These are phyloP conservation scores for Dothistroma pini DNA, from an alignment of 2,329 filamentous ascomycete species.

Conservation along the genomic window DNA sequence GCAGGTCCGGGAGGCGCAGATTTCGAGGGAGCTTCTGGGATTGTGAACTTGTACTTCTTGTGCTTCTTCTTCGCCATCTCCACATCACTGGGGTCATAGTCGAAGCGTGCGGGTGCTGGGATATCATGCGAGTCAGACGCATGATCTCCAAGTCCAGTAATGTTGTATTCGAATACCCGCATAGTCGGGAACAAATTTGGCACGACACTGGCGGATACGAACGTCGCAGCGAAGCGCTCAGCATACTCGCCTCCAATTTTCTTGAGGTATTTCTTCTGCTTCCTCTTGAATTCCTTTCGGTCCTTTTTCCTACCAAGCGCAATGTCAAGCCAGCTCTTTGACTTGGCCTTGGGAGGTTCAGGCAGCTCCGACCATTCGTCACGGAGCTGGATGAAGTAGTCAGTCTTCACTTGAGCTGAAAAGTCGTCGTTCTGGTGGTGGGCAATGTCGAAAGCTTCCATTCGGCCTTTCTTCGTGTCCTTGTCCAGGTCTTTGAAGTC, in stretches of 20 bases:
- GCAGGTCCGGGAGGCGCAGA: slow-evolving; percentile 76
- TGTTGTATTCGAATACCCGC: slow-evolving; percentile 84
- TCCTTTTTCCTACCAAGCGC: slow-evolving; percentile 37
- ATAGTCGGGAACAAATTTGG: slow-evolving; percentile 90
- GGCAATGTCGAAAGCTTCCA: slow-evolving; percentile 27
- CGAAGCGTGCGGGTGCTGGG: slow-evolving; percentile 19
- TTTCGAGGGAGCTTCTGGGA: slow-evolving; percentile 69
- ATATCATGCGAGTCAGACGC: neutral
- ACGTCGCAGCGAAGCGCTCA: slow-evolving; percentile 77
- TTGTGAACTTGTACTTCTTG: slow-evolving; percentile 46
- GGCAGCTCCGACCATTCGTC: slow-evolving; percentile 75
- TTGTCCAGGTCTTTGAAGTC: slow-evolving; percentile 75
- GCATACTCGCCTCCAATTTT: slow-evolving; percentile 76
- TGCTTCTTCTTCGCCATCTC: slow-evolving; percentile 50
- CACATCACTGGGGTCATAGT: slow-evolving; percentile 30
- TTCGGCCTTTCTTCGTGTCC: slow-evolving; percentile 43
- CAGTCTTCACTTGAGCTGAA: slow-evolving; percentile 61
- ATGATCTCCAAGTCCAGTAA: slow-evolving; percentile 62
- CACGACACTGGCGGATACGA: slow-evolving; percentile 82
- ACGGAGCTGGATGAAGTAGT: slow-evolving; percentile 77
- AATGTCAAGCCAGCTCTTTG: slow-evolving; percentile 26
- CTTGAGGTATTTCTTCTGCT: slow-evolving; percentile 54
- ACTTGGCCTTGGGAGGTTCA: slow-evolving; percentile 40
- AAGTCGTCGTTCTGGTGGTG: slow-evolving; percentile 45
- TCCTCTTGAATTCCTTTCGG: slow-evolving; percentile 49